Percentiles rank a stretch among this genome's conserved stretches.
phyloP scores from a whole-genome alignment of 345 rosid species.

The Gossypium rotundifolium region DNA sequence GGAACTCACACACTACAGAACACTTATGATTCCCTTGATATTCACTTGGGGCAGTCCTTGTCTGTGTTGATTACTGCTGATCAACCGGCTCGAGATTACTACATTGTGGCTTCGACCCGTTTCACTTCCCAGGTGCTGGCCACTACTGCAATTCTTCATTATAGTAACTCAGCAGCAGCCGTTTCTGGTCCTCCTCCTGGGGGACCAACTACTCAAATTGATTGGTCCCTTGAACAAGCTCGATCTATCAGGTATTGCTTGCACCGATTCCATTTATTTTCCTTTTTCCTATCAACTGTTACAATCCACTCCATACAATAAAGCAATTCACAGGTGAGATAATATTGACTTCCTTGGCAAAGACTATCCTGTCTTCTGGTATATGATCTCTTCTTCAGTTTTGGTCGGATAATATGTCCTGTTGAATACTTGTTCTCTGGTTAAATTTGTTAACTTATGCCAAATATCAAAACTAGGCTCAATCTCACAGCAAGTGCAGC shows the following conservation, averaged over 20 bases:
- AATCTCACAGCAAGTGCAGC: conserved; percentile 82
- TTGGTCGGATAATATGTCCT: background rate
- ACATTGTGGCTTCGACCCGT: conserved; percentile 57
- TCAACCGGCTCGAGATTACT: conserved; percentile 62
- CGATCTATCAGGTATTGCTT: conserved; percentile 49
- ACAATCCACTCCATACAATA: background rate
- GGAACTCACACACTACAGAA: conserved; percentile 75
- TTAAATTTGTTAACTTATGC: background rate
- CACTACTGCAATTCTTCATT: conserved; percentile 55
- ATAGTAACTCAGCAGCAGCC: conserved; percentile 50
- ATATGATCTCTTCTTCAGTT: background rate
- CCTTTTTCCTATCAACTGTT: background rate
- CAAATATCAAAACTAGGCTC: conserved; percentile 31
- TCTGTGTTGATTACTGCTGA: conserved; percentile 69
- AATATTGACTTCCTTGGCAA: background rate
- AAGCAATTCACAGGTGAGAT: background rate
- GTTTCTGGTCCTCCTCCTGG: conserved; percentile 57
- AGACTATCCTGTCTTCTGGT: background rate
- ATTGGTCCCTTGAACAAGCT: conserved; percentile 75
- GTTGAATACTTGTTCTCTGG: background rate
- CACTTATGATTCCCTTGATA: conserved; percentile 54
- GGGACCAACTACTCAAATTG: conserved; percentile 66
- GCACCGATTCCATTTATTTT: background rate
- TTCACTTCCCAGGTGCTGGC: conserved; percentile 53
- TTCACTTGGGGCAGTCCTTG: conserved; percentile 68